Evolutionary conservation across 768 basidiomycete species (phyloP).

Genomic region (Hypholoma sublateritium): DNA sequence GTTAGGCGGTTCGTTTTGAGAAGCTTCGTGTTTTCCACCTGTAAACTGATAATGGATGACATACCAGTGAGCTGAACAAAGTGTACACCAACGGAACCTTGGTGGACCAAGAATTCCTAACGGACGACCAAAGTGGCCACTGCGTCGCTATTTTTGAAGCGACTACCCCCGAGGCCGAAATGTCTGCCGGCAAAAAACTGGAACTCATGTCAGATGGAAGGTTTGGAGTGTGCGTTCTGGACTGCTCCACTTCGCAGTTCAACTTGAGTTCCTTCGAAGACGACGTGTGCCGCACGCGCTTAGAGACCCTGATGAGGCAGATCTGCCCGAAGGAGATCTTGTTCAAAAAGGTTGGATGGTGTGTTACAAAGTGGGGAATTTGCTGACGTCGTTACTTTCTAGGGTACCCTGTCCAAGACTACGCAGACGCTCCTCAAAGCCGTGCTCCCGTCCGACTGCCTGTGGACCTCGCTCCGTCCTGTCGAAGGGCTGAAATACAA

Average conservation of each 20-base stretch:
- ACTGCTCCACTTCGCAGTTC: constrained; percentile 96
- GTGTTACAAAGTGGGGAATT: neutral
- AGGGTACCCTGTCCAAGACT: constrained; percentile 85
- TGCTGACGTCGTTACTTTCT: neutral
- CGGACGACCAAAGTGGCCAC: constrained; percentile 93
- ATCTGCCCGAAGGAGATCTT: constrained; percentile 90
- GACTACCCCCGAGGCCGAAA: constrained; percentile 15
- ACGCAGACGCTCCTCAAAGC: constrained; percentile 83
- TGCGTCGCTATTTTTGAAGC: constrained; percentile 87
- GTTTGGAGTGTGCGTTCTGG: constrained; percentile 90
- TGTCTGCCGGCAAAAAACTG: constrained; percentile 29
- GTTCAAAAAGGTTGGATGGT: constrained; percentile 69
- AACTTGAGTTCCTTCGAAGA: constrained; percentile 88
- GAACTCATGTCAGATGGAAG: constrained; percentile 39
- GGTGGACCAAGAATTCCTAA: constrained; percentile 84
- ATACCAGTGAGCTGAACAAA: constrained; percentile 80
- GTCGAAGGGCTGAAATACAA: constrained; percentile 83
- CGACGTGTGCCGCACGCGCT: constrained; percentile 86
- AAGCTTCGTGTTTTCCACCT: too few relatives aligned
- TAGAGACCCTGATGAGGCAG: constrained; percentile 93
- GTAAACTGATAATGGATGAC: too few relatives aligned
- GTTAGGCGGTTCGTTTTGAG: constrained; percentile 61
- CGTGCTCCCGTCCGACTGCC: constrained; percentile 74
- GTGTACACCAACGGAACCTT: constrained; percentile 97
- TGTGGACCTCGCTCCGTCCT: constrained; percentile 85